Evolutionary conservation across 148 eudicot species (phyloP), one percentile per base, ranked within the genome.

Genomic region (Talinum fruticosum): DNA sequence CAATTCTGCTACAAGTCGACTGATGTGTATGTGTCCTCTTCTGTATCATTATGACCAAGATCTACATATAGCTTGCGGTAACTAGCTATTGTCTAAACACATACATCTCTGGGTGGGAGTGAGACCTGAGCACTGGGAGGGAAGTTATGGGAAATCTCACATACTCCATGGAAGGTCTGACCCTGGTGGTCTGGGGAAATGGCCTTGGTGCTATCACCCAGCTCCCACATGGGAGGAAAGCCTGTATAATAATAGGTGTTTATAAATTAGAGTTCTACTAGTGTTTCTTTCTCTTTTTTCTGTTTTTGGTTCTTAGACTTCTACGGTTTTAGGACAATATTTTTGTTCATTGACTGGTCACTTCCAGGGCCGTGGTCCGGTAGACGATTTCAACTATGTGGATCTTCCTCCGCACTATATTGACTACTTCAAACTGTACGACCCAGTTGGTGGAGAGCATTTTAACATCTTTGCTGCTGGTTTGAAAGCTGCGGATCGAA

Each of bases 361-460:
- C 54, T 75, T 75, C 35, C 87, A 96, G 99, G 99, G 99, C 71
- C 97, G 99, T 71, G 95, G 97, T 78, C 98, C 98, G 6, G 79
- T 93, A 66, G 93, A 85, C 10, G 99, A 93, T 78, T 96, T 96
- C 78, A 62, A 85, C 5, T 76, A 79, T 19, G 92, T 87, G 75
- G 98, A 89, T 85, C 97, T 96, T 68, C 98, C 99, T 10, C 82
- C 88, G 15, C 95, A 96, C 86, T 96, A 93, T 84, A 64, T 85
- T 69, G 97, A 93, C 83, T 84, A 83, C 72, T 96, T 96, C 83
- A 88, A 81, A 78, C 10, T 93, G 80, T 88, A 87, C 33, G 99
- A 96, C 76, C 98, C 99, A 0, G 76, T 96, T 32, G 99, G 99
- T 8, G 98, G 99, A 15, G 95, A 91, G 74, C 99, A 96, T 84